These are phyloP conservation scores for Ascochyta viciae-villosae DNA, from an alignment of 2,329 filamentous ascomycete genomes.

Conservation along the genomic window DNA sequence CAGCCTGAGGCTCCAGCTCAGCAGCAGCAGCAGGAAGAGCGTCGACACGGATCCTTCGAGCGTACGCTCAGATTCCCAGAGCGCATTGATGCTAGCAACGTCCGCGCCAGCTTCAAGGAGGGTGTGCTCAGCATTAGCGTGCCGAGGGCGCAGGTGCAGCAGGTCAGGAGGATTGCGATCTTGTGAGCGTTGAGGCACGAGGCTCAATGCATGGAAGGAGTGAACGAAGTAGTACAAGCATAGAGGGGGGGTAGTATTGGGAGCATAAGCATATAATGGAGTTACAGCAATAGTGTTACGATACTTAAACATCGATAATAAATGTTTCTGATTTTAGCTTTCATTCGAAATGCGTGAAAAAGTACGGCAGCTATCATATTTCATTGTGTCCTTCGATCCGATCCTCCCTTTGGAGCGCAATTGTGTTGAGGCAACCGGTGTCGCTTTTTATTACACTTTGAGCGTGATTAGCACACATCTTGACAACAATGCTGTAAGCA, in stretches of 20 bases:
- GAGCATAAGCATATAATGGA: conserved; percentile 1
- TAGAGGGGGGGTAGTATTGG: neutral
- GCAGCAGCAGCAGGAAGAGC: conserved; percentile 55
- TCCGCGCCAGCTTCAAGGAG: conserved; percentile 69
- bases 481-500: no score
- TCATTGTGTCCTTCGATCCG: no score
- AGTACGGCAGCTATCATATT: no score
- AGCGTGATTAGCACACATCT: no score
- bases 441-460: no score
- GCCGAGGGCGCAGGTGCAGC: conserved; percentile 62
- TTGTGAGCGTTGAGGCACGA: conserved; percentile 20
- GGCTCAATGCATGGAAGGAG: neutral
- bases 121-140: conserved; percentile 70
- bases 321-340: neutral
- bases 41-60: conserved; percentile 70
- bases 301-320: conserved; percentile 5
- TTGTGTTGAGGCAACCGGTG: no score
- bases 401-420: no score
- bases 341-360: no score
- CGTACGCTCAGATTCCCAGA: conserved; percentile 73
- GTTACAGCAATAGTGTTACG: neutral
- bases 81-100: conserved; percentile 67
- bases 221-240: neutral
- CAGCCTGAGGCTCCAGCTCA: conserved; percentile 26
- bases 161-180: conserved; percentile 38